Conservation (phyloP, 495 filamentous ascomycete genomes). For the Talaromyces stipitatus region DNA sequence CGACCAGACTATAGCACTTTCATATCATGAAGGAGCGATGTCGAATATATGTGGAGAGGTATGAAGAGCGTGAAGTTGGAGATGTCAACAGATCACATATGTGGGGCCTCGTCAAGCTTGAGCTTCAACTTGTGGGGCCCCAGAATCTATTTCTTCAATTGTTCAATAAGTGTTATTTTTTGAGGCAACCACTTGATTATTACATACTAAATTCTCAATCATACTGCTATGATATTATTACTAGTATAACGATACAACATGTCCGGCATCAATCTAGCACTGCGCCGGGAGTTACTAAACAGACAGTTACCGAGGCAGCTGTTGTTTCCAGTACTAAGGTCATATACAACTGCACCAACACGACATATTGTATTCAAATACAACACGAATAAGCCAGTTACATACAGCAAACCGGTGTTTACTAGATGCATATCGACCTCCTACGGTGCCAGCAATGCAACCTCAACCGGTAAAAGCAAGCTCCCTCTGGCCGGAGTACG, state of each 20-base stretch:
- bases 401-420: not conserved
- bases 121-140: not conserved
- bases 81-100: not conserved
- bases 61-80: not conserved
- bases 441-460: not conserved
- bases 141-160: not conserved
- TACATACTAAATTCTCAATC: not conserved
- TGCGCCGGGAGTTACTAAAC: not conserved
- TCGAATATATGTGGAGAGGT: not conserved
- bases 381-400: no score
- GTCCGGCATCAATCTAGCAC: not conserved
- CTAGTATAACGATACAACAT: not conserved
- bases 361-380: no score
- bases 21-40: not conserved
- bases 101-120: not conserved
- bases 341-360: not conserved
- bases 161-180: no score
- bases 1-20: not conserved
- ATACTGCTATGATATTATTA: not conserved
- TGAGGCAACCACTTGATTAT: no score
- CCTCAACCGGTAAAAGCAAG: conserved; percentile 7
- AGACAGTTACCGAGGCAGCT: not conserved
- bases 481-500: conserved; percentile 14
- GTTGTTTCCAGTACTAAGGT: not conserved
- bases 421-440: not conserved